A percentile compares a stretch with the other conserved stretches of the same genome.
Evolutionary conservation across 2,329 filamentous ascomycete genomes (phyloP).

Genomic region (Claviceps maximensis): DNA sequence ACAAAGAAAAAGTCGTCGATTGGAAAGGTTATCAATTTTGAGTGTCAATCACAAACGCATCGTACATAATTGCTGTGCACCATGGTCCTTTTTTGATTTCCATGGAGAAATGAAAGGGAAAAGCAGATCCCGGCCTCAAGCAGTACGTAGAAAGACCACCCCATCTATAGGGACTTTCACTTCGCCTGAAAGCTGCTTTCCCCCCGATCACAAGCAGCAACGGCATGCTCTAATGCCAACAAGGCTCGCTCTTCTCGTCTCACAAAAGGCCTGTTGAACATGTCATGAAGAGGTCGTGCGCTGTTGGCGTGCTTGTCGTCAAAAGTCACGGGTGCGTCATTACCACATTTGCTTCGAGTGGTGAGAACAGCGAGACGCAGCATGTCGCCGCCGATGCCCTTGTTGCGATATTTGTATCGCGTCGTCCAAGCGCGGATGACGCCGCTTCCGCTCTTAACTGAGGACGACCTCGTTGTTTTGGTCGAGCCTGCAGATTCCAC

Average conservation of each 20-base stretch:
- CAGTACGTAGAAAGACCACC: neutral
- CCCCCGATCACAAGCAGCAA: slow-evolving; percentile 10
- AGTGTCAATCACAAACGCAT: no score
- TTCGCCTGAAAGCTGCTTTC: slow-evolving; percentile 4
- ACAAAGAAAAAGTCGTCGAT: neutral
- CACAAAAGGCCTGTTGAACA: slow-evolving; percentile 47
- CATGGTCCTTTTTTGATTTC: neutral
- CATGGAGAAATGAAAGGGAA: neutral
- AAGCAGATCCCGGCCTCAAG: neutral
- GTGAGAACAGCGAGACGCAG: slow-evolving; percentile 57
- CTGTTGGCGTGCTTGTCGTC: slow-evolving; percentile 66
- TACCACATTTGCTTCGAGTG: slow-evolving; percentile 50
- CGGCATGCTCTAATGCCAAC: slow-evolving; percentile 25
- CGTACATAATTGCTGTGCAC: no score
- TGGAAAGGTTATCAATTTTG: neutral
- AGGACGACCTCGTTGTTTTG: slow-evolving; percentile 2
- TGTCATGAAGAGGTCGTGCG: slow-evolving; percentile 38
- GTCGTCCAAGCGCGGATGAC: slow-evolving; percentile 75
- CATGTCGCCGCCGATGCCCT: slow-evolving; percentile 58
- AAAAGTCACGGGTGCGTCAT: slow-evolving; percentile 50
- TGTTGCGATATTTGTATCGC: slow-evolving; percentile 50
- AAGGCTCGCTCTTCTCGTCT: slow-evolving; percentile 40
- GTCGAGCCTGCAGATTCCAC: slow-evolving; percentile 16
- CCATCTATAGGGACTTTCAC: neutral
- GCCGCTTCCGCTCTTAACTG: slow-evolving; percentile 39